Percentiles rank a stretch among this genome's conserved stretches.
phyloP scores from a whole-genome alignment of 345 rosid species.

The Ceriops decandra region DNA sequence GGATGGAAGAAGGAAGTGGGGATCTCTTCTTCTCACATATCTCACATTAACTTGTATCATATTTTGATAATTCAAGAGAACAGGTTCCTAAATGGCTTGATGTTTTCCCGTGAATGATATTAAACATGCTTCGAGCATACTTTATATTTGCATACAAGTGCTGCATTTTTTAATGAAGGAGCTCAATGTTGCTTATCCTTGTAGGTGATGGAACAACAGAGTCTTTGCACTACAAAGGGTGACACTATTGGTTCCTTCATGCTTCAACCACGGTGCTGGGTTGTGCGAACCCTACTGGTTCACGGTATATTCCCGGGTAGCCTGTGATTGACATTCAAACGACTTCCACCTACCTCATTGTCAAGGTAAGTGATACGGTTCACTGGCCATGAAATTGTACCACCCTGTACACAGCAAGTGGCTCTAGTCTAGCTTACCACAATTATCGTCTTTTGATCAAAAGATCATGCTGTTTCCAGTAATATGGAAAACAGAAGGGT shows the following conservation, averaged over 20 bases:
- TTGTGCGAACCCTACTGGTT: conserved; percentile 96
- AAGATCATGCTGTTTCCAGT: too few species aligned
- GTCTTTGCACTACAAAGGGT: conserved; percentile 92
- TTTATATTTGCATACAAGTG: background rate
- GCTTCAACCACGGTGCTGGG: conserved; percentile 92
- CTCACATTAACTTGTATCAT: background rate
- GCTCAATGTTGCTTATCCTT: conserved; percentile 15
- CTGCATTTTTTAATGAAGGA: background rate
- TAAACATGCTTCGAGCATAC: background rate
- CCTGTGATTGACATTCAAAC: conserved; percentile 89
- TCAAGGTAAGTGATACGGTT: conserved; percentile 50
- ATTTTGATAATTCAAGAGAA: conserved; percentile 1
- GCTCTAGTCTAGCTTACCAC: too few species aligned
- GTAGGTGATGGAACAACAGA: conserved; percentile 98
- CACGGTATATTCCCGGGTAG: conserved; percentile 81
- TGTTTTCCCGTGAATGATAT: background rate
- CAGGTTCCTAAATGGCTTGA: background rate
- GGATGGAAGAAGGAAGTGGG: too few species aligned
- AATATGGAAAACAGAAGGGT: too few species aligned
- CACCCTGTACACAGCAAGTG: too few species aligned
- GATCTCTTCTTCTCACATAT: background rate
- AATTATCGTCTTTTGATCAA: too few species aligned
- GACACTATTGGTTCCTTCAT: conserved; percentile 93
- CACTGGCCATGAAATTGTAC: too few species aligned
- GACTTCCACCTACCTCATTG: conserved; percentile 85